Conservation (phyloP, 2,329 filamentous ascomycete species). For the Beauveria rudraprayagi region DNA sequence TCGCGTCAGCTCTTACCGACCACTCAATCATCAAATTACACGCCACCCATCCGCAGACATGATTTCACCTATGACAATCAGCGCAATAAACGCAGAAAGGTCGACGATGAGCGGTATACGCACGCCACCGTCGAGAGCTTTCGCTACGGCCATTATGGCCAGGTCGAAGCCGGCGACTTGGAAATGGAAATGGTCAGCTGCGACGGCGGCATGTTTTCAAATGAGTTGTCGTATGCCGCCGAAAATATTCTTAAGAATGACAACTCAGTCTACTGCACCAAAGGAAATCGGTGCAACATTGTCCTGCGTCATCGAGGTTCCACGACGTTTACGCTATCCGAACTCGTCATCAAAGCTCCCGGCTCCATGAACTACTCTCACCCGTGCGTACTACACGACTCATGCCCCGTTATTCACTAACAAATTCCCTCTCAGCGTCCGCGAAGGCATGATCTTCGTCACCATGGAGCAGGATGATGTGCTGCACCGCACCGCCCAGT, state of each 20-base stretch:
- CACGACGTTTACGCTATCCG: constrained; percentile 74
- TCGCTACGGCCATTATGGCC: constrained; percentile 78
- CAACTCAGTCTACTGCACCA: constrained; percentile 80
- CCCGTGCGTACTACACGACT: constrained; percentile 56
- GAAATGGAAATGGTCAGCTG: constrained; percentile 86
- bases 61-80: constrained; percentile 41
- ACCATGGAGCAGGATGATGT: constrained; percentile 77
- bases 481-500: constrained; percentile 62
- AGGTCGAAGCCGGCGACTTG: constrained; percentile 73
- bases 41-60: constrained; percentile 27
- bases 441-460: constrained; percentile 88
- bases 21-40: constrained; percentile 19
- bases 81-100: constrained; percentile 58
- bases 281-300: constrained; percentile 80
- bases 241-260: constrained; percentile 83
- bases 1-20: constrained; percentile 21
- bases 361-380: constrained; percentile 67
- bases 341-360: constrained; percentile 81
- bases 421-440: constrained; percentile 49
- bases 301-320: constrained; percentile 73
- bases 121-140: constrained; percentile 48
- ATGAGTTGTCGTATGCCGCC: constrained; percentile 55
- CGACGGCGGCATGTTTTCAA: constrained; percentile 67
- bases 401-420: background rate
- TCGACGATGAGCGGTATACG: constrained; percentile 54